Evolutionary conservation across 1,284 basidiomycete genomes (phyloP).

Genomic region (Schizophyllum amplum): DNA sequence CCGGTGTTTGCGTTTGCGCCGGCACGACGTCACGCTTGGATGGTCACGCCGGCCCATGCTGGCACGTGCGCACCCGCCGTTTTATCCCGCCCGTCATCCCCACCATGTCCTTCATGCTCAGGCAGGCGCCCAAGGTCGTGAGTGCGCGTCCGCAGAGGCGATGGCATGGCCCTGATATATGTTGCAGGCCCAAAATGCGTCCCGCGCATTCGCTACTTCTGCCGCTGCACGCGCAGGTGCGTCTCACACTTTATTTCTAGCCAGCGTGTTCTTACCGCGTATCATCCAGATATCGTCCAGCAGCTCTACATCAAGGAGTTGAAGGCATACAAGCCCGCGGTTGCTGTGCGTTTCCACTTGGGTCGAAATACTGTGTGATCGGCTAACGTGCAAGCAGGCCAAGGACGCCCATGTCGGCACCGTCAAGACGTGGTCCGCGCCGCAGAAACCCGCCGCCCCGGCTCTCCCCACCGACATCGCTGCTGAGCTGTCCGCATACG

Average conservation of each 20-base stretch:
- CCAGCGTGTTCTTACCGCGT: no score
- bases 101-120: conserved; percentile 53
- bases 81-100: conserved; percentile 30
- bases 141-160: conserved; percentile 17
- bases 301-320: conserved; percentile 88
- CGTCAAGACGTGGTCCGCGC: conserved; percentile 69
- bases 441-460: conserved; percentile 62
- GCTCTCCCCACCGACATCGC: conserved; percentile 73
- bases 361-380: conserved; percentile 1
- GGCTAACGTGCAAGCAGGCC: conserved; percentile 35
- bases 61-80: background rate
- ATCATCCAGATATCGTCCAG: conserved; percentile 78
- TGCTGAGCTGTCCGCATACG: conserved; percentile 75
- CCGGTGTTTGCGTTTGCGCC: background rate
- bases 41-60: background rate
- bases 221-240: conserved; percentile 62
- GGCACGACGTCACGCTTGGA: background rate
- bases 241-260: no score
- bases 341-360: conserved; percentile 35
- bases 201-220: conserved; percentile 57
- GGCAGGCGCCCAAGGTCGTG: conserved; percentile 45
- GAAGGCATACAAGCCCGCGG: conserved; percentile 77
- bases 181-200: conserved; percentile 21
- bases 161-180: background rate
- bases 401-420: conserved; percentile 78